Evolutionary conservation across 106 monocot genomes (phyloP), one percentile per base, ranked within the genome.

Genomic region (Vanilla planifolia): DNA sequence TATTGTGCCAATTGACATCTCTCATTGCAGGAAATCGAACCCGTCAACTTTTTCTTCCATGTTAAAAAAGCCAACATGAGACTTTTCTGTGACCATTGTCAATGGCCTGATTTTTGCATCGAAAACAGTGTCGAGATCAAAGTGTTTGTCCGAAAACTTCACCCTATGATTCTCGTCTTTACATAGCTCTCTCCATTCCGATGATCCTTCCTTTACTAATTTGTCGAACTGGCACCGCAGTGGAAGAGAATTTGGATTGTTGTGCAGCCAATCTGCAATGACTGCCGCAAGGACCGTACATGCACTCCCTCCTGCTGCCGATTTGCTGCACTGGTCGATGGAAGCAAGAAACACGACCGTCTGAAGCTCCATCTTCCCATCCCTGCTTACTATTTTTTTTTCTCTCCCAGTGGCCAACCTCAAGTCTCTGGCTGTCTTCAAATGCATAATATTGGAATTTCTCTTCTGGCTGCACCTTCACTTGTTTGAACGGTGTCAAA

Each of bases 101-200:
- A 85, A 32, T 4, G 69, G 51, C 8, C 77, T 26, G 6, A 80
- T 24, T 30, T 64, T 71, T 1, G 76, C 69, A 36, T 56, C 39
- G 11, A 85, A 45, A 8, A 85, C 76, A 2, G 85, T 85, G 10
- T 85, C 85, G 6, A 85, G 80, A 17, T 85, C 85, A 22, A 85
- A 85, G 59, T 85, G 85, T 16, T 67, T 47, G 63, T 85, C 80
- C 0, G 70, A 51, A 63, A 85, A 85, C 29, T 52, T 64, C 10
- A 43, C 63, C 27, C 25, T 63, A 48, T 80, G 56, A 23, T 14
- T 34, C 30, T 76, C 52, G 20, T 77, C 39, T 4, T 32, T 35
- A 7, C 77, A 77, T 16, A 85, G 74, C 30, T 63, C 64, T 34
- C 85, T 73, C 85, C 85, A 85, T 51, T 74, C 70, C 4, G 4